Percentiles rank a stretch among this genome's conserved stretches.
Conservation (phyloP, 2,329 filamentous ascomycete species). For the Eutypa lata region DNA sequence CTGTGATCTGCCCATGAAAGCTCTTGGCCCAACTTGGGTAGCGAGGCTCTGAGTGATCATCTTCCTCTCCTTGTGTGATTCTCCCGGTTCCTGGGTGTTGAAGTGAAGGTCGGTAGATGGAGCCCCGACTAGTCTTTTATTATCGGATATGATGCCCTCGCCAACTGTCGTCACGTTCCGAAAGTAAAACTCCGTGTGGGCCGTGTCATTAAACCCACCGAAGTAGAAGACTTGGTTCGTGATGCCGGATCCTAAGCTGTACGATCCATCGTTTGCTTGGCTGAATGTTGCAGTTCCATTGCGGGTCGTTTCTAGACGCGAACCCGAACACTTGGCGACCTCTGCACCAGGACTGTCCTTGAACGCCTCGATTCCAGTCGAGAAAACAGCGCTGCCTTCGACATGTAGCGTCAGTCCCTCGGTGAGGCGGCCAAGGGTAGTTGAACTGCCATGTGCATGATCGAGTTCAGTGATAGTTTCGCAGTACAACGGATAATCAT, state of each 20-base stretch:
- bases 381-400: slow-evolving; percentile 41
- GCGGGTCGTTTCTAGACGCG: slow-evolving; percentile 45
- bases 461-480: slow-evolving; percentile 42
- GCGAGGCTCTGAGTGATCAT: not conserved
- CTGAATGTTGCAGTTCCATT: slow-evolving; percentile 55
- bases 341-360: slow-evolving; percentile 21
- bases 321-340: slow-evolving; percentile 9
- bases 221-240: slow-evolving; percentile 57
- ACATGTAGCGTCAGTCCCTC: slow-evolving; percentile 36
- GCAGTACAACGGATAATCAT: slow-evolving; percentile 58
- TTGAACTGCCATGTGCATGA: slow-evolving; percentile 35
- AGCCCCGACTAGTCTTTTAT: slow-evolving; percentile 8
- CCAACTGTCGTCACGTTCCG: slow-evolving; percentile 42
- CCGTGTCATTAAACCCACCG: slow-evolving; percentile 33
- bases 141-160: slow-evolving; percentile 11
- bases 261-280: slow-evolving; percentile 37
- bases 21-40: not conserved
- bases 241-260: slow-evolving; percentile 49
- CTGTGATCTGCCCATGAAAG: not conserved
- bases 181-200: slow-evolving; percentile 48
- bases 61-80: not conserved
- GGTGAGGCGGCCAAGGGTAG: slow-evolving; percentile 34
- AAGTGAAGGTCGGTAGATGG: slow-evolving; percentile 1
- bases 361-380: slow-evolving; percentile 58
- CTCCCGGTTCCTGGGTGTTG: not conserved